A percentile compares a stretch with the other conserved stretches of the same genome.
phyloP scores from a whole-genome alignment of 768 basidiomycete genomes.

The Lentinula guzmanii region DNA sequence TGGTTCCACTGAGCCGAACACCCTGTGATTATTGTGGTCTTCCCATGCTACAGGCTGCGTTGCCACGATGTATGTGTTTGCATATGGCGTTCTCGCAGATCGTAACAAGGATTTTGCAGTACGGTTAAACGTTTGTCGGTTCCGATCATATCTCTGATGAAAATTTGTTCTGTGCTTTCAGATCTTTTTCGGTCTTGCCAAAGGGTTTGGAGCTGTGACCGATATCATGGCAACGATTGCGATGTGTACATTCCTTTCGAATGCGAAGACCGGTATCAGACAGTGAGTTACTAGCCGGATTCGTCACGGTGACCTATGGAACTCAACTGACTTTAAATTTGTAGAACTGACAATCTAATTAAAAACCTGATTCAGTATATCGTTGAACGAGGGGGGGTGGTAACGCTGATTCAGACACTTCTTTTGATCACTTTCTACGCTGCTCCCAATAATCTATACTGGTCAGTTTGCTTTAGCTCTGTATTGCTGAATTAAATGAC shows the following conservation, averaged over 20 bases:
- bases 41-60: slow-evolving; percentile 21
- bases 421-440: slow-evolving; percentile 38
- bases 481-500: background rate
- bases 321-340: background rate
- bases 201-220: slow-evolving; percentile 36
- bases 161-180: slow-evolving; percentile 6
- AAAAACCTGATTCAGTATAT: slow-evolving; percentile 33
- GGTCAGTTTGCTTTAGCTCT: slow-evolving; percentile 19
- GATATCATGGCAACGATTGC: slow-evolving; percentile 39
- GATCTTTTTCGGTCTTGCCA: slow-evolving; percentile 39
- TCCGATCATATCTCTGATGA: background rate
- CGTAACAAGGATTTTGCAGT: slow-evolving; percentile 24
- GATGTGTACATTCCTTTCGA: slow-evolving; percentile 33
- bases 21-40: background rate
- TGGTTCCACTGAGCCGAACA: background rate
- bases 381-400: slow-evolving; percentile 36
- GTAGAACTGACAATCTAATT: slow-evolving; percentile 34
- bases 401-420: slow-evolving; percentile 35
- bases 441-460: slow-evolving; percentile 27
- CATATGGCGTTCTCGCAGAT: slow-evolving; percentile 25
- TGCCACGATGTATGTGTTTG: slow-evolving; percentile 26
- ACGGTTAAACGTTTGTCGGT: slow-evolving; percentile 5
- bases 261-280: slow-evolving; percentile 30
- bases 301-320: background rate
- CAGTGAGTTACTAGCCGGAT: slow-evolving; percentile 19